phyloP scores from a whole-genome alignment of 306 rosid species.

The Crotalaria pallida region DNA sequence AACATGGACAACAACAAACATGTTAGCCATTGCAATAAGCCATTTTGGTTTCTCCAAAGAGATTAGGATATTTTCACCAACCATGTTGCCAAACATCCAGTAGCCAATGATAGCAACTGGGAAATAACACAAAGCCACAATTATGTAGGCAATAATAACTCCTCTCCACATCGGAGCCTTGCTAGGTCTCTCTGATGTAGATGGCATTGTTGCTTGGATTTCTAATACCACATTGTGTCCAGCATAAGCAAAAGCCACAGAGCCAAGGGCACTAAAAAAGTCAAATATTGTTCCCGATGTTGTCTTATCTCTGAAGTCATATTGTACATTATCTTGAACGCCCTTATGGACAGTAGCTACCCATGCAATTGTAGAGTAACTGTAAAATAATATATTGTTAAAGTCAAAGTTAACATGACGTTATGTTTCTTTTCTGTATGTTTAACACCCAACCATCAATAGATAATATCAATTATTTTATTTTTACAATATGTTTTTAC shows the following conservation, averaged over 20 bases:
- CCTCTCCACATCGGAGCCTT: conserved; percentile 96
- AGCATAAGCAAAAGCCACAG: conserved; percentile 86
- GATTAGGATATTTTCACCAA: conserved; percentile 52
- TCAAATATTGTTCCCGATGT: conserved; percentile 48
- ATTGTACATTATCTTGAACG: conserved; percentile 45
- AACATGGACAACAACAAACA: too few species aligned
- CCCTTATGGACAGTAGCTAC: conserved; percentile 57
- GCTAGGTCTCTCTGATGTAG: conserved; percentile 82
- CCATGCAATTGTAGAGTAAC: conserved; percentile 96
- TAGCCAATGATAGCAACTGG: conserved; percentile 84
- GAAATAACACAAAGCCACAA: too few species aligned
- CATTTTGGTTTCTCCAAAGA: conserved; percentile 57
- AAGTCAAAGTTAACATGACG: background rate
- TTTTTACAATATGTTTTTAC: too few species aligned
- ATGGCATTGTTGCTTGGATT: conserved; percentile 93
- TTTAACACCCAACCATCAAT: too few species aligned
- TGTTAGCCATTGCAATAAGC: too few species aligned
- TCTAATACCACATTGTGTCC: conserved; percentile 95
- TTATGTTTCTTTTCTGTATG: too few species aligned
- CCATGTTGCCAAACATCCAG: conserved; percentile 61
- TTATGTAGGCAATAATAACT: conserved; percentile 67
- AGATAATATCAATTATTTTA: too few species aligned
- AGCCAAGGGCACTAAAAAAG: conserved; percentile 70
- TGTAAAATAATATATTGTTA: conserved; percentile 28
- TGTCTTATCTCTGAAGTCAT: conserved; percentile 39